These are phyloP conservation scores for Fusarium kyushuense DNA, from an alignment of 2,329 filamentous ascomycete species.

Conservation along the genomic window DNA sequence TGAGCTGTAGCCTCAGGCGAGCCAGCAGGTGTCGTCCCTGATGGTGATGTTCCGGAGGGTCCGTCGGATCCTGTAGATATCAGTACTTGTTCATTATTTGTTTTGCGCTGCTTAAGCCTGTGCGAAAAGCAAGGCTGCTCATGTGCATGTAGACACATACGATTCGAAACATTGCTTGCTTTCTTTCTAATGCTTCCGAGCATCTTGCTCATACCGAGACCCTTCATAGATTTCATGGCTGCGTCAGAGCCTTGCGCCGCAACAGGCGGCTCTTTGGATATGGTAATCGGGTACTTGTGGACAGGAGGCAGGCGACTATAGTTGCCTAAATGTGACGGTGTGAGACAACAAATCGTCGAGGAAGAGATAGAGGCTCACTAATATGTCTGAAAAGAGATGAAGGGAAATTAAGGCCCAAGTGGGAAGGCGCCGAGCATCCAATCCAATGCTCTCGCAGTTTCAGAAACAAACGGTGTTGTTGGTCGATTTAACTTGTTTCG, in stretches of 20 bases:
- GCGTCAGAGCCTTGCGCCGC: slow-evolving; percentile 42
- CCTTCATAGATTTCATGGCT: slow-evolving; percentile 62
- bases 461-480: slow-evolving; percentile 36
- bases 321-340: neutral
- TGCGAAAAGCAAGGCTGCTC: slow-evolving; percentile 1
- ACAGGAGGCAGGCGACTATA: slow-evolving; percentile 21
- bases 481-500: slow-evolving; percentile 29
- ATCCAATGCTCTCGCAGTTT: slow-evolving; percentile 34
- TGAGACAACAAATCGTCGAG: slow-evolving; percentile 5
- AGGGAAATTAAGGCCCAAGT: slow-evolving; percentile 32
- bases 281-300: slow-evolving; percentile 15
- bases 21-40: slow-evolving; percentile 57
- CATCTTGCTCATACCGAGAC: slow-evolving; percentile 68
- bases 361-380: neutral
- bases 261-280: slow-evolving; percentile 28
- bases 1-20: slow-evolving; percentile 75
- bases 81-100: slow-evolving; percentile 13
- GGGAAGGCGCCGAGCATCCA: slow-evolving; percentile 32
- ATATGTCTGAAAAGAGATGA: slow-evolving; percentile 6
- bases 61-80: slow-evolving; percentile 33
- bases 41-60: slow-evolving; percentile 48
- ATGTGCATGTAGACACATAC: slow-evolving; percentile 33
- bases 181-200: slow-evolving; percentile 66
- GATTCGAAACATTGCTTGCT: slow-evolving; percentile 50
- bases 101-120: slow-evolving; percentile 8